A percentile compares a stretch with the other conserved stretches of the same genome.
These are phyloP conservation scores for Forsythia viridissima DNA, from an alignment of 257 asterid species.

Conservation along the genomic window DNA sequence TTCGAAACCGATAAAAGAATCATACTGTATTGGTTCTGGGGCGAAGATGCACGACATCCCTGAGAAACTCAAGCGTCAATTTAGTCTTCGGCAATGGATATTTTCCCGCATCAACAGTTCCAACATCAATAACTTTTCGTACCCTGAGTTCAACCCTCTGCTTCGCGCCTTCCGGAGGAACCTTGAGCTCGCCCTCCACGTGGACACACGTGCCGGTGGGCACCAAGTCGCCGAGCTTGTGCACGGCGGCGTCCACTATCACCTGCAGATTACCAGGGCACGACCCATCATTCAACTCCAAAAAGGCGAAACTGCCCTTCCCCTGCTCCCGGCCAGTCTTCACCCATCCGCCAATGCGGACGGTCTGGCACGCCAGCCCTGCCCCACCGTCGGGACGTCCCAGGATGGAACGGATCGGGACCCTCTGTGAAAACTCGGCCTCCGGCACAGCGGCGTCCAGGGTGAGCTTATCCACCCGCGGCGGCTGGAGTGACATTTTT, in stretches of 20 bases:
- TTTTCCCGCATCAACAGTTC: conserved; percentile 75
- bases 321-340: conserved; percentile 88
- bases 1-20: background rate
- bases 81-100: conserved; percentile 88
- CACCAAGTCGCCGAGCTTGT: conserved; percentile 68
- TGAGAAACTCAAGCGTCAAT: conserved; percentile 67
- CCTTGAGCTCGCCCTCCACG: conserved; percentile 64
- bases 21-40: conserved; percentile 78
- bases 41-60: conserved; percentile 82
- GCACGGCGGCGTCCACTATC: conserved; percentile 57
- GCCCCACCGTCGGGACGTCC: conserved; percentile 71
- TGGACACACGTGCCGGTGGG: conserved; percentile 81
- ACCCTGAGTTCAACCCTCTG: conserved; percentile 80
- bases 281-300: conserved; percentile 88
- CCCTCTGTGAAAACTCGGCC: conserved; percentile 72
- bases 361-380: conserved; percentile 65
- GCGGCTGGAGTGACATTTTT: conserved; percentile 38
- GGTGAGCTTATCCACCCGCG: conserved; percentile 49
- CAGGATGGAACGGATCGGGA: conserved; percentile 60
- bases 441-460: conserved; percentile 7
- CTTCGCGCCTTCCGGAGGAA: conserved; percentile 74
- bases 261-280: conserved; percentile 82
- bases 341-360: conserved; percentile 87
- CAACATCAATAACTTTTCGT: conserved; percentile 62
- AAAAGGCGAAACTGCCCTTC: conserved; percentile 71